Conservation (phyloP, 768 basidiomycete species). For the Mycena kentingensis region DNA sequence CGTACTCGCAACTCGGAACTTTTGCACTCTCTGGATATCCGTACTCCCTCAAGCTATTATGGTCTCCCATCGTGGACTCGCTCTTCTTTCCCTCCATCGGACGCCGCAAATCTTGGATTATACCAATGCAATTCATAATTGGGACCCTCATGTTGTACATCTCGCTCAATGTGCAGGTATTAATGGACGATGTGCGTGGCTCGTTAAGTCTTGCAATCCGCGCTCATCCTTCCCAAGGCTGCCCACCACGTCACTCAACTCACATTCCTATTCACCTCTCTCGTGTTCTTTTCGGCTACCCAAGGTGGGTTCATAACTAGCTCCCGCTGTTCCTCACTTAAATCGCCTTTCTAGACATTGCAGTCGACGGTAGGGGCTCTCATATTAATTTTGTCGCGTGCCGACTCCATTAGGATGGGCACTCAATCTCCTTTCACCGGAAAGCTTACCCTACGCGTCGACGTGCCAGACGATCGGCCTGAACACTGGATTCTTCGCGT, state of each 20-base stretch:
- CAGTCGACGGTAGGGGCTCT: conserved; percentile 82
- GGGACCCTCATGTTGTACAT: conserved; percentile 82
- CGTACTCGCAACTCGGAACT: conserved; percentile 94
- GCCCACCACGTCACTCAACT: conserved; percentile 75
- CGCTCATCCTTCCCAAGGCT: conserved; percentile 54
- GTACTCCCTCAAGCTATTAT: conserved; percentile 94
- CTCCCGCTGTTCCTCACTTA: conserved; percentile 7
- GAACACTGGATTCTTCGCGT: conserved; percentile 93
- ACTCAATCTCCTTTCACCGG: conserved; percentile 83
- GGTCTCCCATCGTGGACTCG: conserved; percentile 97
- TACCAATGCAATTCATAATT: conserved; percentile 93
- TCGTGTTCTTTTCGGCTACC: conserved; percentile 95
- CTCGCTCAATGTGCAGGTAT: conserved; percentile 68
- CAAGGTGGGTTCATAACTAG: conserved; percentile 64
- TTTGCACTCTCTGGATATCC: conserved; percentile 93
- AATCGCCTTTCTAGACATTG: conserved; percentile 69
- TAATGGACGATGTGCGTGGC: conserved; percentile 71
- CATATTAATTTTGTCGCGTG: conserved; percentile 8
- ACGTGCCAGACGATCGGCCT: conserved; percentile 98
- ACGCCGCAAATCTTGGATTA: conserved; percentile 98
- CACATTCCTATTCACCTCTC: conserved; percentile 81
- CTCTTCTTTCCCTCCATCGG: conserved; percentile 80
- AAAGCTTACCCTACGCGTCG: conserved; percentile 93
- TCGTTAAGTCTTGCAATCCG: conserved; percentile 8
- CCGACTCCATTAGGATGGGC: conserved; percentile 75